Percentiles rank a stretch among this genome's conserved stretches.
These are phyloP conservation scores for Coniochaeta sp. DNA, from an alignment of 2,329 filamentous ascomycete genomes.

Conservation along the genomic window DNA sequence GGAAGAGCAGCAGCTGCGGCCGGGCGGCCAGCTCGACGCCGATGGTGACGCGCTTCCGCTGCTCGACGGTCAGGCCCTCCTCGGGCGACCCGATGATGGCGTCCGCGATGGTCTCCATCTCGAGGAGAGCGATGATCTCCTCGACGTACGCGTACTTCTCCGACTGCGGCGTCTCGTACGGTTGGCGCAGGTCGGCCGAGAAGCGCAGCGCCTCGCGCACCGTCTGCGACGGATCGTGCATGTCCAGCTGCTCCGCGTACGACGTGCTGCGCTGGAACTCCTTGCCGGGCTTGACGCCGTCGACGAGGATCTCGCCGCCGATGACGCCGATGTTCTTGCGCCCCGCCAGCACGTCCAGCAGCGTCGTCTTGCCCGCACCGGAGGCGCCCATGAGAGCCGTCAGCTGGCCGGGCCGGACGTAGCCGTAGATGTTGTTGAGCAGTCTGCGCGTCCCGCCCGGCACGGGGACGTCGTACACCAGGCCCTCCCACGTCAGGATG, in stretches of 20 bases:
- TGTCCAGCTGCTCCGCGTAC: constrained; percentile 55
- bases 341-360: constrained; percentile 66
- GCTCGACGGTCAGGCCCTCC: constrained; percentile 62
- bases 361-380: constrained; percentile 81
- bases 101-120: constrained; percentile 53
- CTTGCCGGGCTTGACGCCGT: constrained; percentile 47
- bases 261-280: constrained; percentile 56
- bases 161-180: constrained; percentile 40
- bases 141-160: constrained; percentile 56
- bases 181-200: constrained; percentile 54
- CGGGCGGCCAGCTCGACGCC: constrained; percentile 85
- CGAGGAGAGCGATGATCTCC: constrained; percentile 47
- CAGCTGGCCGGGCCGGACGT: constrained; percentile 68
- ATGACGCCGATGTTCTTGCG: constrained; percentile 58
- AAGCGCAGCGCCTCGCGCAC: constrained; percentile 58
- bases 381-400: constrained; percentile 78
- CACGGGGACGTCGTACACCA: constrained; percentile 68
- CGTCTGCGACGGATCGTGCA: constrained; percentile 55
- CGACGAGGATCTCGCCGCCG: constrained; percentile 48
- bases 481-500: constrained; percentile 78
- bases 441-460: constrained; percentile 48
- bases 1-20: constrained; percentile 67
- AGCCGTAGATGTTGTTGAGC: constrained; percentile 53
- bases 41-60: constrained; percentile 75
- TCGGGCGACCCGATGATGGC: constrained; percentile 53